Conservation (phyloP, 2,329 filamentous ascomycete species). For the Coleophoma crateriformis region DNA sequence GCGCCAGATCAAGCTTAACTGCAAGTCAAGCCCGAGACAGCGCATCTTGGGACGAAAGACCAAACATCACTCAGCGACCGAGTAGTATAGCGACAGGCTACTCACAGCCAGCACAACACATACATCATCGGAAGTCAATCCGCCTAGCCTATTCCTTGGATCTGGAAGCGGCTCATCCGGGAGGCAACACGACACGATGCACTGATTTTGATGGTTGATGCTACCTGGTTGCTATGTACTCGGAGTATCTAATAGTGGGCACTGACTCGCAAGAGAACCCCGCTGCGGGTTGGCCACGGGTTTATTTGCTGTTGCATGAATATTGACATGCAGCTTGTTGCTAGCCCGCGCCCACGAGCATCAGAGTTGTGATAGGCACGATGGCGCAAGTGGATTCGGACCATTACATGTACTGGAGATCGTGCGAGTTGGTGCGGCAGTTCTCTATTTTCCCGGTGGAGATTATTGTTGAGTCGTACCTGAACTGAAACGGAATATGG, state of each 20-base stretch:
- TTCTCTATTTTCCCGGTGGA: neutral
- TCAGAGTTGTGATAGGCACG: constrained; percentile 7
- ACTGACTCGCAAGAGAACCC: constrained; percentile 1
- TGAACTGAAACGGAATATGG: neutral
- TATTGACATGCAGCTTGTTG: constrained; percentile 15
- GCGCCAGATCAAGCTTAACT: too few relatives aligned
- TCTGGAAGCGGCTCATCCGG: neutral
- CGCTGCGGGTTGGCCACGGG: constrained; percentile 10
- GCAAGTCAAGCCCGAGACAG: too few relatives aligned
- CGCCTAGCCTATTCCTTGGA: neutral
- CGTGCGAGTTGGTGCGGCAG: neutral
- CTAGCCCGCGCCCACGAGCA: constrained; percentile 7
- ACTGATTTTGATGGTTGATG: neutral
- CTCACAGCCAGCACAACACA: too few relatives aligned
- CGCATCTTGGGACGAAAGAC: too few relatives aligned
- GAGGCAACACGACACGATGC: neutral
- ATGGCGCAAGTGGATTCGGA: neutral
- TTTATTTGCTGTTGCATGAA: constrained; percentile 16
- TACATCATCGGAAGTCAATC: neutral
- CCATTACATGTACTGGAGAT: neutral
- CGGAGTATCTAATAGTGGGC: constrained; percentile 9
- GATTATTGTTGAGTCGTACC: constrained; percentile 1
- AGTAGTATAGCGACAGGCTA: too few relatives aligned
- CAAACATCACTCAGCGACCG: too few relatives aligned
- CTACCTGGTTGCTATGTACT: neutral